These are phyloP conservation scores for Xylaria sp. DNA, from an alignment of 2,329 filamentous ascomycete species.

Conservation along the genomic window DNA sequence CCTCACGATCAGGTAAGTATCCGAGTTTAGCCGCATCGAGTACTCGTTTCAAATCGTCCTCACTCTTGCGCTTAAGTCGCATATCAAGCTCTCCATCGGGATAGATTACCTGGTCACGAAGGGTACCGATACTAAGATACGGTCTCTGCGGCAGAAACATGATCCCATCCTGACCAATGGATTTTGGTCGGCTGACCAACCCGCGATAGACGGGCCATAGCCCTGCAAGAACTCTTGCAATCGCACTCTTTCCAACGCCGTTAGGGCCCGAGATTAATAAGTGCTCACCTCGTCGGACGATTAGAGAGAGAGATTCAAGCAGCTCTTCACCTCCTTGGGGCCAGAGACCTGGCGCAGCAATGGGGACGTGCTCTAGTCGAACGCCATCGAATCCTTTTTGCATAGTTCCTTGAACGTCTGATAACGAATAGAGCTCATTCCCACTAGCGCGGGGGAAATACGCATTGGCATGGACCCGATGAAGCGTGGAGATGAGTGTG, in stretches of 20 bases:
- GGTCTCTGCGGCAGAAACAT: conserved; percentile 98
- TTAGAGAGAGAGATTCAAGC: conserved; percentile 86
- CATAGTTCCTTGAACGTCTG: conserved; percentile 91
- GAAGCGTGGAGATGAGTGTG: conserved; percentile 92
- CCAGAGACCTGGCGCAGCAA: conserved; percentile 89
- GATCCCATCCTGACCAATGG: conserved; percentile 85
- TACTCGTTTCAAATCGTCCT: conserved; percentile 80
- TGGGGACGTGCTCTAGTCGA: conserved; percentile 89
- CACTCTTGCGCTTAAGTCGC: conserved; percentile 80
- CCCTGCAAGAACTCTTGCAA: conserved; percentile 87
- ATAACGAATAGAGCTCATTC: conserved; percentile 86
- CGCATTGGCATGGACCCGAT: conserved; percentile 90
- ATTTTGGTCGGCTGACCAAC: conserved; percentile 86
- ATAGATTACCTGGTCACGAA: conserved; percentile 97
- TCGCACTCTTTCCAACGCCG: conserved; percentile 91
- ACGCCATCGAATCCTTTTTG: conserved; percentile 97
- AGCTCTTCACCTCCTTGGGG: conserved; percentile 93
- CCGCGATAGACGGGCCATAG: conserved; percentile 96
- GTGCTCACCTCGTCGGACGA: conserved; percentile 91
- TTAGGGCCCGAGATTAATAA: conserved; percentile 95
- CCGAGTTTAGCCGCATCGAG: conserved; percentile 87
- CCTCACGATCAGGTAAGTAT: conserved; percentile 90
- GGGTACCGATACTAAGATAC: conserved; percentile 89
- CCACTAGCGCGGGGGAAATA: conserved; percentile 77
- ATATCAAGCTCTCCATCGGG: conserved; percentile 95